Evolutionary conservation across 2,329 filamentous ascomycete species (phyloP).

Genomic region (Paecilomyces variotii): DNA sequence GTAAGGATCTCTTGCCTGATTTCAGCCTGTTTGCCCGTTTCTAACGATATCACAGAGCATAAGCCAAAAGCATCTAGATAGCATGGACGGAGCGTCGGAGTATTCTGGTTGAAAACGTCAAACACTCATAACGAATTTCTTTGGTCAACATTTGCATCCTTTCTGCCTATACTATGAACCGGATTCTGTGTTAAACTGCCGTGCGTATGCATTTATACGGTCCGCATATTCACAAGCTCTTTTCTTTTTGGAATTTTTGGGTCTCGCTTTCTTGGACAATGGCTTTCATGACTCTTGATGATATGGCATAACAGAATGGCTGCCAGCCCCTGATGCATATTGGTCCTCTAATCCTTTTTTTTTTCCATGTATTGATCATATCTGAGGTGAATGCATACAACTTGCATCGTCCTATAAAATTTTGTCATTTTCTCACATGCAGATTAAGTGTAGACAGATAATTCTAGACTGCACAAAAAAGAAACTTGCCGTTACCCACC

Average conservation of each 20-base stretch:
- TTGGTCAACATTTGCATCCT: background rate
- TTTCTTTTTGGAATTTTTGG: background rate
- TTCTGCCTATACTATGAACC: background rate
- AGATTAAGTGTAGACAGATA: background rate
- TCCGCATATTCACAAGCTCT: background rate
- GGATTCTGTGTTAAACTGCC: background rate
- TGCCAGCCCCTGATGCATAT: background rate
- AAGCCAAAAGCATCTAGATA: background rate
- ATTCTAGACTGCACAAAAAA: background rate
- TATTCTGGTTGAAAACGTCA: background rate
- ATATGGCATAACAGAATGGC: background rate
- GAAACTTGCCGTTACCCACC: too few species aligned
- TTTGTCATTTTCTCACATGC: background rate
- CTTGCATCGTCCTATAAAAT: background rate
- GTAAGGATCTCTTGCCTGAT: constrained; percentile 11
- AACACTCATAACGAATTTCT: background rate
- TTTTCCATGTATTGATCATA: background rate
- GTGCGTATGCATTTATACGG: background rate
- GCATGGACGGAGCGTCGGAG: background rate
- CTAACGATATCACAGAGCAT: background rate
- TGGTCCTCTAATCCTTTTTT: background rate
- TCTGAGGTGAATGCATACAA: background rate
- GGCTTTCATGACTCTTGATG: background rate
- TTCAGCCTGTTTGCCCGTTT: background rate
- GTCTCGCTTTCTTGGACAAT: background rate